Conservation (phyloP, 768 basidiomycete genomes). For the Russula griseocarnosa region DNA sequence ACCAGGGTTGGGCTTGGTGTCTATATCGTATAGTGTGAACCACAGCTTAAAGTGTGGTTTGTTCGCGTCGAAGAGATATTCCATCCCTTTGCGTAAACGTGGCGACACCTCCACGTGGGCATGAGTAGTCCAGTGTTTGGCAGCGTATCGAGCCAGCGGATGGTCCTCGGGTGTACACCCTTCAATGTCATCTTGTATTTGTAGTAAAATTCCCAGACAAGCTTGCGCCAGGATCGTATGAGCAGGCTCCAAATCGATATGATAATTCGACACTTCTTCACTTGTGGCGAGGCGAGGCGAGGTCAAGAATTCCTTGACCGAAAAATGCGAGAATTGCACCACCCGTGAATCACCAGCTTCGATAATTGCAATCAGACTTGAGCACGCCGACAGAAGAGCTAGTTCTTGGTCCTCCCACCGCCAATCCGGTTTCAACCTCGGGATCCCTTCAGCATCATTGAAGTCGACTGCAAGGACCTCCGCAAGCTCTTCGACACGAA, state of each 20-base stretch:
- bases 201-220: neutral
- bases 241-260: neutral
- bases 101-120: neutral
- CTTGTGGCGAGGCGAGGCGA: neutral
- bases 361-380: neutral
- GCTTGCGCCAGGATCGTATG: constrained; percentile 1
- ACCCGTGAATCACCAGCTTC: too few relatives aligned
- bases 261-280: neutral
- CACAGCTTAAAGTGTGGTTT: neutral
- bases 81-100: neutral
- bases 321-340: neutral
- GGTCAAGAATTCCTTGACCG: neutral
- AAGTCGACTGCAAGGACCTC: constrained; percentile 1
- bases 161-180: too few relatives aligned
- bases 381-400: neutral
- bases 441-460: neutral
- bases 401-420: neutral
- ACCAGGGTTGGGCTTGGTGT: accelerated
- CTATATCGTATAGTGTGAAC: neutral
- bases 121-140: neutral
- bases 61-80: neutral
- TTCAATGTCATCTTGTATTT: neutral
- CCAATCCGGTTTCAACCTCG: neutral
- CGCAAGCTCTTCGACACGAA: neutral
- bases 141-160: neutral